Conservation (phyloP, 306 rosid species). For the barrel medic (Medicago truncatula) region MtrunA17r5.0-ANR NC_053046.1:38616501-38617000, state of each 20-base stretch:
- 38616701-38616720: slow-evolving; percentile 1
- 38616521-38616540: background rate
- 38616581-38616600: slow-evolving; percentile 11
- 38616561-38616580: slow-evolving; percentile 2
- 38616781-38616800: slow-evolving; percentile 13
- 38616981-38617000: background rate
- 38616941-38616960: background rate
- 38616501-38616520: background rate
- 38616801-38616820: background rate
- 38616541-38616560: background rate
- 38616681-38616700: background rate
- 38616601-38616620: background rate
- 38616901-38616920: slow-evolving; percentile 21
- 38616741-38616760: slow-evolving; percentile 9
- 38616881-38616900: slow-evolving; percentile 12
- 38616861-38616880: slow-evolving; percentile 9
- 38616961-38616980: background rate
- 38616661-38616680: background rate
- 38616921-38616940: slow-evolving; percentile 23
- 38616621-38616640: background rate
- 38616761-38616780: slow-evolving; percentile 12
- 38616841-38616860: background rate
- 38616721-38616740: slow-evolving; percentile 1
- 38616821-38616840: background rate
- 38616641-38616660: background rate